Base-by-base conservation (phyloP, 768 basidiomycete genomes). In the Kwoniella europaea region DNA sequence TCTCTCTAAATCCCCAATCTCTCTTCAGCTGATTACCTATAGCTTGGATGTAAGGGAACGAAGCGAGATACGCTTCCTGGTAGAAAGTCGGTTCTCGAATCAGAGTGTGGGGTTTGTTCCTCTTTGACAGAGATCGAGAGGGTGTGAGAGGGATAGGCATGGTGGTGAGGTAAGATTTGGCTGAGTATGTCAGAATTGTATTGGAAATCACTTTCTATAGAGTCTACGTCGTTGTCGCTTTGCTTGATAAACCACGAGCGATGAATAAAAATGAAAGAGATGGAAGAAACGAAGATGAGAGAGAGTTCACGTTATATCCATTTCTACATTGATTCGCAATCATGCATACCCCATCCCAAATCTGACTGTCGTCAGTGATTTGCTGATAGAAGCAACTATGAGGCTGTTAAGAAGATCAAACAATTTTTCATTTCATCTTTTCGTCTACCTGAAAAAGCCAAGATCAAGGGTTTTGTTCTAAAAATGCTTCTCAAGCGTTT, bases 51-150 rank as follows among this genome's bases (percentile, higher is more conserved):
- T 68, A 68, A 50, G 27, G 9, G 4, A 12, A n/a, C 15, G 59
- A 68, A 43, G 67, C 67, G 18, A 52, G 22, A 43, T 68, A 68
- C 12, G 67, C 67, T 52, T 41, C 67, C 29, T 68, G 59, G 41
- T 68, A 68, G 52, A 68, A 68, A 9, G 10, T 43, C 6, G 67
- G 20, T 24, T 68, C 67, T 35, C 65, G n/a, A 16, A 58, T 46
- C 13, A 60, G 35, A 50, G 18, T 67, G 15, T 46, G 41, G 12
- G 65, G 59, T 22, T 27, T 61, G n/a, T 22, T 24, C 10, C 24
- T 18, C 20, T 50, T 50, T 13, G 46, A 50, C 46, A 50, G 46
- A 4, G 46, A 50, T 50, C 18, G 12, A 15, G 46, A 50, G 46
- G 46, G 9, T 4, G 18, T 18, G 46, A 50, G 46, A 13, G 46